These are phyloP conservation scores for Sphagnum contortum DNA, from an alignment of 225 moss, liverwort and hornwort genomes.

Conservation along the genomic window DNA sequence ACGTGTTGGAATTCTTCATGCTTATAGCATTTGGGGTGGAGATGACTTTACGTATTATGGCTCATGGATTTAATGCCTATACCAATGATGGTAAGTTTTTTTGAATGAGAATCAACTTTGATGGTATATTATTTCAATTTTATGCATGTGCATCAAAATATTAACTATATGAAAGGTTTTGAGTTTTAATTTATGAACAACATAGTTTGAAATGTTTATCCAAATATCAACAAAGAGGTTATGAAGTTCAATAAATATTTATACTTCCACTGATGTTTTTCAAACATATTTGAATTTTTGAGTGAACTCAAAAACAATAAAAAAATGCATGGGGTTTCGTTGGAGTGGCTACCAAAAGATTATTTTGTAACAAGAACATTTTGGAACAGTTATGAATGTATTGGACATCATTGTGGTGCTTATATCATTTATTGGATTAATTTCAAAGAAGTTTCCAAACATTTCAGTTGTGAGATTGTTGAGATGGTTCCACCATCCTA, in stretches of 20 bases:
- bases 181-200: background rate
- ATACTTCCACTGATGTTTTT: too few relatives aligned
- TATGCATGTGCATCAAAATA: background rate
- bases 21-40: constrained; percentile 52
- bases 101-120: background rate
- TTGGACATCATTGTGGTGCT: constrained; percentile 48
- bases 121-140: too few relatives aligned
- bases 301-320: too few relatives aligned
- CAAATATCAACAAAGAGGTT: background rate
- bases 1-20: constrained; percentile 37
- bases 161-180: background rate
- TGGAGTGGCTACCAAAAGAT: too few relatives aligned
- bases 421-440: constrained; percentile 35
- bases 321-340: too few relatives aligned
- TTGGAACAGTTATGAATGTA: constrained; percentile 60
- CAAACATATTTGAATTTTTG: too few relatives aligned
- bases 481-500: constrained; percentile 63
- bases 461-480: constrained; percentile 65
- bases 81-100: constrained; percentile 44
- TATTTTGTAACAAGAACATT: background rate
- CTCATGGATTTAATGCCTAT: constrained; percentile 24
- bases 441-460: constrained; percentile 42
- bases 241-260: too few relatives aligned
- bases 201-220: too few relatives aligned
- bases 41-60: constrained; percentile 57